Evolutionary conservation across 2,329 filamentous ascomycete species (phyloP).

Genomic region (Leptosphaerulina australis): DNA sequence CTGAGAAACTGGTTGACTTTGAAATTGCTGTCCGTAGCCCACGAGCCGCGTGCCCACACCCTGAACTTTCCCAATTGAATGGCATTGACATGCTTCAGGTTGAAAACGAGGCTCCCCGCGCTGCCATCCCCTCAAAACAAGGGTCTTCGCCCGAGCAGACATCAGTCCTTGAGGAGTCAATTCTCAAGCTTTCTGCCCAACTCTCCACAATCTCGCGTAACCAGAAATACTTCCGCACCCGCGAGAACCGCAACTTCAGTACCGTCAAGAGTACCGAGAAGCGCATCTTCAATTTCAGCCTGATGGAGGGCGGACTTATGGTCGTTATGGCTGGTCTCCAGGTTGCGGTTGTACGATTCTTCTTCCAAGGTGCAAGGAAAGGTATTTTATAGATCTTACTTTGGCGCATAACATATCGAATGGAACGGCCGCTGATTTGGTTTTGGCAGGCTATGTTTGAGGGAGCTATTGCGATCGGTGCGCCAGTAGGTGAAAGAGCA

Average conservation of each 20-base stretch:
- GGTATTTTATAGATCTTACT: constrained; percentile 48
- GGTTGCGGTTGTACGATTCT: constrained; percentile 97
- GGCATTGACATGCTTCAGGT: constrained; percentile 62
- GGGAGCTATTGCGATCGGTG: background rate
- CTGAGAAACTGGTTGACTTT: constrained; percentile 97
- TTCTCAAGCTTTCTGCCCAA: constrained; percentile 92
- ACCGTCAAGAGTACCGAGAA: constrained; percentile 95
- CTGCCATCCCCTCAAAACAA: constrained; percentile 84
- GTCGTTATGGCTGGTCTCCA: constrained; percentile 94
- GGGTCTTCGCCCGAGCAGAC: constrained; percentile 90
- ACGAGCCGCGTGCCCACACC: background rate
- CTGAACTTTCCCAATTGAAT: background rate
- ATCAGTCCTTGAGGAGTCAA: constrained; percentile 84
- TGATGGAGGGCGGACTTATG: constrained; percentile 91
- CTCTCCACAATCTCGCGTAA: constrained; percentile 93
- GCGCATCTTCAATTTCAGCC: constrained; percentile 95
- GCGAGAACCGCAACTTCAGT: constrained; percentile 98
- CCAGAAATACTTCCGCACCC: constrained; percentile 99
- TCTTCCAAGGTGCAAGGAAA: constrained; percentile 88
- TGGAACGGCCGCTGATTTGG: constrained; percentile 22
- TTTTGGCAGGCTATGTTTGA: constrained; percentile 34
- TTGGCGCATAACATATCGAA: background rate
- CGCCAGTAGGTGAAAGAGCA: background rate
- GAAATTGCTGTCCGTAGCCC: constrained; percentile 80
- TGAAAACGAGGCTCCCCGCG: constrained; percentile 82